phyloP scores from a whole-genome alignment of 2,329 filamentous ascomycete genomes.

The Trichoderma oligosporum region DNA sequence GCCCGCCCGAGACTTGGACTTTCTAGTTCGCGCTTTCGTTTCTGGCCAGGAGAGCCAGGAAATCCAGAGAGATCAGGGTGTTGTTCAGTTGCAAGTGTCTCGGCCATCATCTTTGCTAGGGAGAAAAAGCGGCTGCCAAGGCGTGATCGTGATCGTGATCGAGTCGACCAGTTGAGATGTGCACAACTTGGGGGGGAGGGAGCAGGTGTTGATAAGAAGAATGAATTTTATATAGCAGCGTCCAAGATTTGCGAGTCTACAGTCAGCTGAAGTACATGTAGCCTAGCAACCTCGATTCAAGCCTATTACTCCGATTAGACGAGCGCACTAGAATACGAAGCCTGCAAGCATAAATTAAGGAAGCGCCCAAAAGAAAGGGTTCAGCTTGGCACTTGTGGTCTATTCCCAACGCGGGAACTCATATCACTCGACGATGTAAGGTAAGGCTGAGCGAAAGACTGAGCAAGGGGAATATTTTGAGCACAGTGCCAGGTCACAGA shows the following conservation, averaged over 20 bases:
- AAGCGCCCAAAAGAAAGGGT: conserved; percentile 2
- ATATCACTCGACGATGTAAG: conserved; percentile 10
- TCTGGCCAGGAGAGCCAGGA: conserved; percentile 45
- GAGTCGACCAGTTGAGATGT: background rate
- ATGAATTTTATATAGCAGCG: background rate
- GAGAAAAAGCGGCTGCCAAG: background rate
- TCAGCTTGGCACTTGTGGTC: conserved; percentile 4
- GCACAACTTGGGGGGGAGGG: background rate
- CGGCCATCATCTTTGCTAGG: conserved; percentile 40
- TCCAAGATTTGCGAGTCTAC: background rate
- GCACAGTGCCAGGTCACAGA: conserved; percentile 6
- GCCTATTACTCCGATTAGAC: conserved; percentile 11
- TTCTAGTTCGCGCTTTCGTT: conserved; percentile 53
- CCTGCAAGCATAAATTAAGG: conserved; percentile 3
- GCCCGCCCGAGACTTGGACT: conserved; percentile 48
- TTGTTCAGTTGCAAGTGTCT: conserved; percentile 43
- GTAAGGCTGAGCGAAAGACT: conserved; percentile 11
- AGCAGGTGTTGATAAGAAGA: background rate
- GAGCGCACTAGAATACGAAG: conserved; percentile 4
- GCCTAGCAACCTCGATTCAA: background rate
- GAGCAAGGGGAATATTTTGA: background rate
- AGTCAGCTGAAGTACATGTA: conserved; percentile 7
- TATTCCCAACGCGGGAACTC: conserved; percentile 3
- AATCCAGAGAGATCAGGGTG: conserved; percentile 46
- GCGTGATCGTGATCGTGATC: background rate